Percentiles rank a stretch among this genome's conserved stretches.
These are phyloP conservation scores for Eutrema japonicum DNA, from an alignment of 345 rosid genomes.

Conservation along the genomic window DNA sequence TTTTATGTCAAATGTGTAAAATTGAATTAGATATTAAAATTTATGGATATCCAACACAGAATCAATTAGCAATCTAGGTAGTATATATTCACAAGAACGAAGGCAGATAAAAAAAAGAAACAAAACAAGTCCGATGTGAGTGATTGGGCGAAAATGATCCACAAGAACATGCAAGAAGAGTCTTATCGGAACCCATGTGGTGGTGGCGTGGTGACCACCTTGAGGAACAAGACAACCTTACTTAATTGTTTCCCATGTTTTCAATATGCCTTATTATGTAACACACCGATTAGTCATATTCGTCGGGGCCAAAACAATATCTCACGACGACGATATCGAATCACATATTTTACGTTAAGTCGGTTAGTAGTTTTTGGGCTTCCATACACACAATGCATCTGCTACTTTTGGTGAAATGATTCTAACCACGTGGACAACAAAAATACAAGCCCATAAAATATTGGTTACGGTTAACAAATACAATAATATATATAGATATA, in stretches of 20 bases:
- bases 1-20: too few species aligned
- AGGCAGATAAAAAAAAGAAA: not conserved
- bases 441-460: too few species aligned
- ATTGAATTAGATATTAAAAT: too few species aligned
- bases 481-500: not conserved
- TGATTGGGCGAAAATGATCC: not conserved
- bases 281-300: not conserved
- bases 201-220: not conserved
- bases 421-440: not conserved
- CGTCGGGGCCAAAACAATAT: not conserved
- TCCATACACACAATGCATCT: not conserved
- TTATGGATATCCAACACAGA: too few species aligned
- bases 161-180: not conserved
- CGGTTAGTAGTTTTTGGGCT: not conserved
- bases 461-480: not conserved
- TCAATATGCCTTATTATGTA: slow-evolving; percentile 2
- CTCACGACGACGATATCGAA: not conserved
- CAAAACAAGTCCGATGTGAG: not conserved
- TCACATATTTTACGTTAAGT: not conserved
- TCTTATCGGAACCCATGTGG: slow-evolving; percentile 27
- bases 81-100: too few species aligned
- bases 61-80: too few species aligned
- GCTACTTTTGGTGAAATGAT: not conserved
- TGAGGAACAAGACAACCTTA: slow-evolving; percentile 4
- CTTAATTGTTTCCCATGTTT: not conserved